Conservation (phyloP, 176 grass and related monocot genomes). For the Bothriochloa decipiens region DNA sequence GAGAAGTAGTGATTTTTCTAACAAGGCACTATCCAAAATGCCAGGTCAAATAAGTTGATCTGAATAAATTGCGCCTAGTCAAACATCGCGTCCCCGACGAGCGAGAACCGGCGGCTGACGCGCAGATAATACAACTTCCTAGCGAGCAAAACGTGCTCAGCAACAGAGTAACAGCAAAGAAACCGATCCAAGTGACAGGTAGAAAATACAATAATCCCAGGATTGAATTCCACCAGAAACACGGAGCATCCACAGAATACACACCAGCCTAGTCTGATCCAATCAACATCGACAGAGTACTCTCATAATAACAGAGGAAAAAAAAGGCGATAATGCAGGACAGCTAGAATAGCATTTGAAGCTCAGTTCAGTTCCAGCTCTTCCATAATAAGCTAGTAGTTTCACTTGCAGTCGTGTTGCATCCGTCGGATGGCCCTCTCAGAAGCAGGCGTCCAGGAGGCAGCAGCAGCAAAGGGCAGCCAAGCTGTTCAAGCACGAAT, state of each 20-base stretch:
- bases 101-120: slow-evolving; percentile 23
- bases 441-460: slow-evolving; percentile 66
- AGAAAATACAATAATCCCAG: background rate
- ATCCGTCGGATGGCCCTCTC: background rate
- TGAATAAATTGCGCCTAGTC: background rate
- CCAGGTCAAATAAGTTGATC: background rate
- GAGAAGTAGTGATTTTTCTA: background rate
- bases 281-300: slow-evolving; percentile 28
- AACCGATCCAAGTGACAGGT: background rate
- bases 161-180: background rate
- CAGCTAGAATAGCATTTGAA: slow-evolving; percentile 9
- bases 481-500: slow-evolving; percentile 40
- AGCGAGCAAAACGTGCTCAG: background rate
- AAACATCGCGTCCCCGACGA: background rate
- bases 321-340: background rate
- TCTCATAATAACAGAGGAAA: slow-evolving; percentile 2
- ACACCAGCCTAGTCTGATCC: slow-evolving; percentile 18
- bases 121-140: background rate
- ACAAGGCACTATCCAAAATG: background rate
- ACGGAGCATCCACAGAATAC: background rate
- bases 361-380: background rate
- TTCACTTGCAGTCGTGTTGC: background rate
- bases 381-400: background rate
- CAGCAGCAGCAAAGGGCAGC: slow-evolving; percentile 66
- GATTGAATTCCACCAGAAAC: slow-evolving; percentile 37